These are phyloP conservation scores for Candida sp. DNA, from an alignment of 1,139 yeast species.

Conservation along the genomic window DNA sequence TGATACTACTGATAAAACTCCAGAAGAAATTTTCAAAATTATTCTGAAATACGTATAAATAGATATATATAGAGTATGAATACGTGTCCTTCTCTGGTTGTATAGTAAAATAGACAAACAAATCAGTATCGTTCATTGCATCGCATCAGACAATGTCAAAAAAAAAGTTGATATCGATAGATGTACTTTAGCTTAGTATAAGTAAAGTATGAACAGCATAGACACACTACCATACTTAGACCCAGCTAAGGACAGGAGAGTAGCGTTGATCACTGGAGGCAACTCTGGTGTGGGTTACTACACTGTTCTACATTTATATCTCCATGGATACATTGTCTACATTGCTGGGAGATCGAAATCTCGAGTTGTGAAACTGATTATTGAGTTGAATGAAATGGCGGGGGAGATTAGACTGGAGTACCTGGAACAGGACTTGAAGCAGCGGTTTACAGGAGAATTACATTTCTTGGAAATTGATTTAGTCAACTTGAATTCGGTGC, in stretches of 20 bases:
- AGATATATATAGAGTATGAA: background rate
- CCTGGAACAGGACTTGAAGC: constrained; percentile 9
- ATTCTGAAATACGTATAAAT: constrained; percentile 4
- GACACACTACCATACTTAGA: constrained; percentile 33
- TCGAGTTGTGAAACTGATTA: constrained; percentile 56
- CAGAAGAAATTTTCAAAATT: constrained; percentile 25
- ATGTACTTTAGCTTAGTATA: too few relatives aligned
- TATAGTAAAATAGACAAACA: too few relatives aligned
- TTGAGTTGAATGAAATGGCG: constrained; percentile 55
- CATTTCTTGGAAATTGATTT: constrained; percentile 62
- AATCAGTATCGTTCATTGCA: too few relatives aligned
- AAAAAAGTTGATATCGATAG: too few relatives aligned
- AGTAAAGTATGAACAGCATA: constrained; percentile 9
- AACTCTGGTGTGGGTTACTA: constrained; percentile 79
- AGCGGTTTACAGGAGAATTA: constrained; percentile 52
- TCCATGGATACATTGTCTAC: constrained; percentile 77
- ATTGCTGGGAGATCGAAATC: constrained; percentile 64
- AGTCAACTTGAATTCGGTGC: constrained; percentile 54
- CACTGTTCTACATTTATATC: constrained; percentile 68
- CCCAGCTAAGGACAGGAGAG: constrained; percentile 44
- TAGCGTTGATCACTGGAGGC: constrained; percentile 77
- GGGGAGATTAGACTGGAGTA: constrained; percentile 19
- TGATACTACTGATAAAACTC: constrained; percentile 40
- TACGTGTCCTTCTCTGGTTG: too few relatives aligned
- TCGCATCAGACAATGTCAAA: too few relatives aligned